Evolutionary conservation across 1,284 basidiomycete species (phyloP).

Genomic region (Xerocomus nothofagi): DNA sequence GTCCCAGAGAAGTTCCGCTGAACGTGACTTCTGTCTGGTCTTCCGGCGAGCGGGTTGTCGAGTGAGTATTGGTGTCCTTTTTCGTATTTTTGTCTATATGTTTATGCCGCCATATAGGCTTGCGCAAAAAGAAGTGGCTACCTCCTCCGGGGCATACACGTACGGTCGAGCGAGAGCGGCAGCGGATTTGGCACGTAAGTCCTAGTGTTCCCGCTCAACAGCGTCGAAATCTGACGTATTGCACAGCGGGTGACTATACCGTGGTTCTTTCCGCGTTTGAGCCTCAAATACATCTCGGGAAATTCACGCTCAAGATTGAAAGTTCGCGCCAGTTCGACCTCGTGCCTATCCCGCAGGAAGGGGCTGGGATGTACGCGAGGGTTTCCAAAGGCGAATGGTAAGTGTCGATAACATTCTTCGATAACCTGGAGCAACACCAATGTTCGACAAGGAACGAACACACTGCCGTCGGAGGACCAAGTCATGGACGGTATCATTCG

Average conservation of each 20-base stretch:
- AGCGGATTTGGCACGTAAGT: slow-evolving; percentile 57
- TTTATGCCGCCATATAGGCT: slow-evolving; percentile 39
- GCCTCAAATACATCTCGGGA: slow-evolving; percentile 59
- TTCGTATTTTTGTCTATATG: not conserved
- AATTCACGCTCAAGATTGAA: slow-evolving; percentile 65
- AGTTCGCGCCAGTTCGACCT: slow-evolving; percentile 65
- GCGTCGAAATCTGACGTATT: slow-evolving; percentile 5
- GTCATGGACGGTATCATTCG: slow-evolving; percentile 55
- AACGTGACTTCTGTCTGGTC: slow-evolving; percentile 80
- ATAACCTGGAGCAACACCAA: not conserved
- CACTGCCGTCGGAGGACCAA: slow-evolving; percentile 66
- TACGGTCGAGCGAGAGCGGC: slow-evolving; percentile 71
- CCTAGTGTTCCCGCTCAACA: not conserved
- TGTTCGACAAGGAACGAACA: slow-evolving; percentile 44
- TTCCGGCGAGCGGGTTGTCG: slow-evolving; percentile 66
- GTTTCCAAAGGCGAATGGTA: slow-evolving; percentile 70
- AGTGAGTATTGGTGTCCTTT: slow-evolving; percentile 54
- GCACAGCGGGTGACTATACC: slow-evolving; percentile 79
- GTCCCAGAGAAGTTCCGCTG: slow-evolving; percentile 67
- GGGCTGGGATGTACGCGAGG: slow-evolving; percentile 87
- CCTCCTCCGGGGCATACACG: slow-evolving; percentile 78
- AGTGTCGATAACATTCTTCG: slow-evolving; percentile 20
- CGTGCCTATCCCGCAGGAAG: slow-evolving; percentile 82
- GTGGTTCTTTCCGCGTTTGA: slow-evolving; percentile 83
- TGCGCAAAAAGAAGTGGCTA: slow-evolving; percentile 64